Evolutionary conservation across 2,329 filamentous ascomycete species (phyloP), one percentile per base, ranked within the genome.

Genomic region (Clarireedia sp.): DNA sequence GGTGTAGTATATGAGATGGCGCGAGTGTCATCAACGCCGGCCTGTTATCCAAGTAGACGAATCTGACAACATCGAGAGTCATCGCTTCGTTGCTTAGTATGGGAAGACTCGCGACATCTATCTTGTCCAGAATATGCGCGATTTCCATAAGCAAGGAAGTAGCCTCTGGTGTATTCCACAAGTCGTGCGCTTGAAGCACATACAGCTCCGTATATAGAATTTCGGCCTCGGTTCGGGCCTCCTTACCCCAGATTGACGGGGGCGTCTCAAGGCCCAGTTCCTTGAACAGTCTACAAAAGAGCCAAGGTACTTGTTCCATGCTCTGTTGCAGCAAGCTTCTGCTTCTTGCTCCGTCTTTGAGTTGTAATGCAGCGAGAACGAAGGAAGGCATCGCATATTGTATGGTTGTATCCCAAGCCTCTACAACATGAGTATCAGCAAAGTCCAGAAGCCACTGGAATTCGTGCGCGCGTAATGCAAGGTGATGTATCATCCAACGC

Each of bases 401-500:
- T 43, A 90, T 73, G 14, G 75, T 69, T n/a, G 58, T 46, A 4
- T 36, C 51, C 63, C 60, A 51, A 63, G 72, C 67, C 70, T 65
- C 59, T 70, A 83, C 67, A 57, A 72, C 65, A 64, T 74, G 69
- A 64, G 77, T 68, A 60, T 79, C 74, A 67, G 83, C 61, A 40
- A 96, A 76, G 24, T 88, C 80, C 24, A 95, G 72, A 51, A 96
- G 81, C 74, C 89, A 89, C 38, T 85, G 75, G 2, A 86, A 82
- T 64, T 95, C 86, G 59, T 86, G 79, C 3, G 89, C 87, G 54
- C 89, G 83, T n/a, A 97, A 76, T 2, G 90, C 90, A 52, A 96
- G 78, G 60, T 90, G 82, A 67, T 96, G 92, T 48, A 96, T 81
- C 60, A 90, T 79, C 54, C 96, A 80, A 58, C 85, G 79, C 66